Conservation (phyloP, 2,329 filamentous ascomycete species). For the Botrytis elliptica region DNA sequence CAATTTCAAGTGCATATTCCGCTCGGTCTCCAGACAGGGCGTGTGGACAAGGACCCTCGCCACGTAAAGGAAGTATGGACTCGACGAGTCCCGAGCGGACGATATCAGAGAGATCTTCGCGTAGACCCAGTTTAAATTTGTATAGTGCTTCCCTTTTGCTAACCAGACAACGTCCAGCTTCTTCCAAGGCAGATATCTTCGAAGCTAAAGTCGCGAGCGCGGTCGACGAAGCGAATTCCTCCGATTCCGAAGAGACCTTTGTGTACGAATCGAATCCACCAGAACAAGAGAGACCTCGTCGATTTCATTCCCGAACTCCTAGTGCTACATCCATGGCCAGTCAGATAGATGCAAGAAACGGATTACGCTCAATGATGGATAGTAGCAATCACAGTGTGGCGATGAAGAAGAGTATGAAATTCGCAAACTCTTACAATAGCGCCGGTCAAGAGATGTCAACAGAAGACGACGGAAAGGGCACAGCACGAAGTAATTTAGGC, state of each 20-base stretch:
- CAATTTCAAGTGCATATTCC: conserved; percentile 26
- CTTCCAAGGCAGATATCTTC: conserved; percentile 96
- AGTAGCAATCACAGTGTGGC: neutral
- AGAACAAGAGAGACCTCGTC: conserved; percentile 59
- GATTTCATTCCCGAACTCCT: conserved; percentile 87
- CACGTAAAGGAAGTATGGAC: conserved; percentile 29
- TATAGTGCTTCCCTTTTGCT: conserved; percentile 47
- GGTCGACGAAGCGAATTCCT: conserved; percentile 93
- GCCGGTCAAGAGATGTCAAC: conserved; percentile 50
- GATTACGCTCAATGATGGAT: conserved; percentile 50
- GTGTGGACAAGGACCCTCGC: conserved; percentile 36
- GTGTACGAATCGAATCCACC: conserved; percentile 98
- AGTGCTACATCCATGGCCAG: conserved; percentile 84
- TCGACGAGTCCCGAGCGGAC: conserved; percentile 32
- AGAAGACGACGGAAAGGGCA: conserved; percentile 66
- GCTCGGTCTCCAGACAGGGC: conserved; percentile 27
- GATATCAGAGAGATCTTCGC: conserved; percentile 38
- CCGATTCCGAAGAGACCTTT: conserved; percentile 97
- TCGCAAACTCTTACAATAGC: conserved; percentile 72
- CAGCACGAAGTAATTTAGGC: conserved; percentile 56
- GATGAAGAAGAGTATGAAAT: conserved; percentile 69
- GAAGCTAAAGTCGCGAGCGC: conserved; percentile 95
- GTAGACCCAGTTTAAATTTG: conserved; percentile 42
- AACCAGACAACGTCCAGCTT: conserved; percentile 57
- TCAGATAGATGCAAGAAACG: conserved; percentile 57